These are phyloP conservation scores for Iris macrosiphon DNA, from an alignment of 106 monocot genomes.

Conservation along the genomic window DNA sequence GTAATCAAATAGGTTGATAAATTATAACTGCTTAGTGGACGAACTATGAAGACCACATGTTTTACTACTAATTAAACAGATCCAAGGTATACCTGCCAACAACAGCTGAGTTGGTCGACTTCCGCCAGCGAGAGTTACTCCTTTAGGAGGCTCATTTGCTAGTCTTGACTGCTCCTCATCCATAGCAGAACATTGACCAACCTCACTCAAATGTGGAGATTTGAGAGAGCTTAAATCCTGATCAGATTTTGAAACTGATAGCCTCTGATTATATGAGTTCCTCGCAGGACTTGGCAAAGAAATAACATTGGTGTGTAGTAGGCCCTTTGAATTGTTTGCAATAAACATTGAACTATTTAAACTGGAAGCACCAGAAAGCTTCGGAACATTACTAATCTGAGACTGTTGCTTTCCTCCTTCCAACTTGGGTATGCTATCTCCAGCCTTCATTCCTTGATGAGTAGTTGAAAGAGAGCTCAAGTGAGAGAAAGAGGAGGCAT, in stretches of 20 bases:
- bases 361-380: constrained; percentile 19
- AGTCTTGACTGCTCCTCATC: constrained; percentile 34
- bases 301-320: constrained; percentile 20
- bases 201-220: constrained; percentile 32
- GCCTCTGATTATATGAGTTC: constrained; percentile 26
- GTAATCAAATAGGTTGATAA: constrained; percentile 11
- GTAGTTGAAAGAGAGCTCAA: constrained; percentile 15
- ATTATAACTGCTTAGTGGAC: constrained; percentile 15
- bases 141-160: constrained; percentile 23
- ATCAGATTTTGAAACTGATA: constrained; percentile 52
- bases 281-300: constrained; percentile 36
- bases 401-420: constrained; percentile 36
- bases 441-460: constrained; percentile 30
- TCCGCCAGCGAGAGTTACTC: constrained; percentile 5
- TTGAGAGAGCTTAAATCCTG: constrained; percentile 50
- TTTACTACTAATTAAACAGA: constrained; percentile 8
- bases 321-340: constrained; percentile 35
- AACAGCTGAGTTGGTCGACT: constrained; percentile 22
- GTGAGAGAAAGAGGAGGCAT: constrained; percentile 20
- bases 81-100: constrained; percentile 16
- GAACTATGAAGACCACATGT: constrained; percentile 17
- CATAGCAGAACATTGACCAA: constrained; percentile 22
- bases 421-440: constrained; percentile 29
- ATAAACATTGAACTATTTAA: constrained; percentile 23
- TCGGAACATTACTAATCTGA: constrained; percentile 25